Conservation (phyloP, 352 stramenopile species). For the Phytophthora tentaculata region DNA sequence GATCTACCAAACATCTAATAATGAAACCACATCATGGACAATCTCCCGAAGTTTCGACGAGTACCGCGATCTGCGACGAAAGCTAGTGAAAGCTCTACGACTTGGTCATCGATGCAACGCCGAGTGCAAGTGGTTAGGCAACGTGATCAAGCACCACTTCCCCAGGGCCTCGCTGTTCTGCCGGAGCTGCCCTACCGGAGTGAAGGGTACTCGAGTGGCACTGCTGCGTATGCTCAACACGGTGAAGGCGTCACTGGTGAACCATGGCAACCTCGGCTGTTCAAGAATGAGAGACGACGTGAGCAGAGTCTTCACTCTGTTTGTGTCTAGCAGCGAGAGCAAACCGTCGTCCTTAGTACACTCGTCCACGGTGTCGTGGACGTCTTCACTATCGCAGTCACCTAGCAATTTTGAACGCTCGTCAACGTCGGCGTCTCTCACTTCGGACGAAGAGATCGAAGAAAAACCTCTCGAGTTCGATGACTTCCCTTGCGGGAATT, state of each 20-base stretch:
- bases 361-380: constrained; percentile 4
- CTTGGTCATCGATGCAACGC: constrained; percentile 59
- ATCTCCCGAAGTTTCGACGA: constrained; percentile 43
- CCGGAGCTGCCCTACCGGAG: constrained; percentile 28
- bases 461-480: constrained; percentile 23
- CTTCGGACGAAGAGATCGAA: constrained; percentile 37
- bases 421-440: constrained; percentile 22
- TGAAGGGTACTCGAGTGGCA: constrained; percentile 36
- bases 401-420: constrained; percentile 24
- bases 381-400: constrained; percentile 23
- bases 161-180: constrained; percentile 48
- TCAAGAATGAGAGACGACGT: constrained; percentile 36
- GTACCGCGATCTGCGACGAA: constrained; percentile 46
- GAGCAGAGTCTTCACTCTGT: constrained; percentile 35
- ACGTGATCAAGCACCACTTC: constrained; percentile 62
- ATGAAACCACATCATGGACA: constrained; percentile 40
- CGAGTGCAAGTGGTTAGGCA: constrained; percentile 68
- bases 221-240: constrained; percentile 43
- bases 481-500: constrained; percentile 28
- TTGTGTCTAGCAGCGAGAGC: constrained; percentile 24
- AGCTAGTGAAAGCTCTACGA: constrained; percentile 46
- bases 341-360: constrained; percentile 5
- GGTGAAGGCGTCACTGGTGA: constrained; percentile 42
- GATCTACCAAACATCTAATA: constrained; percentile 31
- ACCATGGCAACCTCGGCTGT: constrained; percentile 44